Evolutionary conservation across 805 yeast species (phyloP).

Genomic region (Candida pseudoglaebosa): DNA sequence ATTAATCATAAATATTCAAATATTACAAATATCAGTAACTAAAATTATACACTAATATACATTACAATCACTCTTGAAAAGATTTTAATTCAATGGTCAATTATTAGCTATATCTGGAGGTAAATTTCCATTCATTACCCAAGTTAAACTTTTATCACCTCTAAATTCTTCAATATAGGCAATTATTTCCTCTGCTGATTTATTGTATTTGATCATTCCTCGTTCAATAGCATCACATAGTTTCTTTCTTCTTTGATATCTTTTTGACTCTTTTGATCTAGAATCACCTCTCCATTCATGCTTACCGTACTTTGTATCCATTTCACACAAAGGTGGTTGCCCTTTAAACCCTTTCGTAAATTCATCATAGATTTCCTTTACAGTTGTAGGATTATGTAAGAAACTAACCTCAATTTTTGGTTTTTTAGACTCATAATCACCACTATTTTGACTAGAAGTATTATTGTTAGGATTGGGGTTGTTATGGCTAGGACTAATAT

Average conservation of each 20-base stretch:
- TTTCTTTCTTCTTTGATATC: slow-evolving; percentile 41
- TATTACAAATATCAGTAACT: too few species aligned
- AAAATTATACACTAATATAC: neutral
- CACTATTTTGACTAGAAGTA: neutral
- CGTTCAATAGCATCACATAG: slow-evolving; percentile 41
- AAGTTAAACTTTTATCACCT: slow-evolving; percentile 40
- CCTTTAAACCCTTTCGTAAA: slow-evolving; percentile 42
- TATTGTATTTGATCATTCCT: slow-evolving; percentile 37
- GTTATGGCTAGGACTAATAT: neutral
- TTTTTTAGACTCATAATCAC: slow-evolving; percentile 17
- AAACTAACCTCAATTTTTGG: slow-evolving; percentile 38
- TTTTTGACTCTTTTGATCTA: slow-evolving; percentile 40
- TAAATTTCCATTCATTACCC: slow-evolving; percentile 46
- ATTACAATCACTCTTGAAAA: too few species aligned
- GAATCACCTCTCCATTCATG: slow-evolving; percentile 46
- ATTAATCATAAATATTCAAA: too few species aligned
- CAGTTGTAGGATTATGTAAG: slow-evolving; percentile 42
- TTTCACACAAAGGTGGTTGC: slow-evolving; percentile 38
- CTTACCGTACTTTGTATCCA: slow-evolving; percentile 42
- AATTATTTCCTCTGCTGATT: slow-evolving; percentile 38
- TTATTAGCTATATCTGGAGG: slow-evolving; percentile 26
- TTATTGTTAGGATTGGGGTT: slow-evolving; percentile 2
- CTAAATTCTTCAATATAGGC: slow-evolving; percentile 38
- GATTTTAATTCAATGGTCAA: too few species aligned
- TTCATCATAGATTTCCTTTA: slow-evolving; percentile 42